phyloP scores from a whole-genome alignment of 805 yeast genomes.

The Brettanomyces custersianus region DNA sequence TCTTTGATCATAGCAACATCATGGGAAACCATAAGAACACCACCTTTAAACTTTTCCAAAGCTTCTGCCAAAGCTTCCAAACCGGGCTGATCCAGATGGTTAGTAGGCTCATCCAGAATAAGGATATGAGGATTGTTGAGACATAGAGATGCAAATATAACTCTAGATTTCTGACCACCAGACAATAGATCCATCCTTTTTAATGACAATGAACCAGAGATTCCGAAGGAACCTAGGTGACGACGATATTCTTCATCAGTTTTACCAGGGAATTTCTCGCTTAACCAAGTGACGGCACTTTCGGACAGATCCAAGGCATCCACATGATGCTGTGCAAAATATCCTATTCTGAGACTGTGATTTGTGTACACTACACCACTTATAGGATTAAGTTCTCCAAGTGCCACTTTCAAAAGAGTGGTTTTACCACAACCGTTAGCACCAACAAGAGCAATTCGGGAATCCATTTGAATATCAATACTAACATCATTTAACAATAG shows the following conservation, averaged over 20 bases:
- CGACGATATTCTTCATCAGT: constrained; percentile 95
- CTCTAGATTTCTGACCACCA: constrained; percentile 98
- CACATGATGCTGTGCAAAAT: constrained; percentile 97
- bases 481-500: constrained; percentile 70
- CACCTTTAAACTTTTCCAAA: constrained; percentile 81
- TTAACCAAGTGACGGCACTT: constrained; percentile 93
- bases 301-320: constrained; percentile 87
- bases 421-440: constrained; percentile 99
- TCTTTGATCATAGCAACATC: constrained; percentile 85
- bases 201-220: constrained; percentile 86
- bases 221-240: constrained; percentile 94
- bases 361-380: constrained; percentile 75
- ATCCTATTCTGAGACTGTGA: constrained; percentile 84
- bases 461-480: constrained; percentile 84
- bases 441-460: constrained; percentile 95
- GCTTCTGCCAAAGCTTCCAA: constrained; percentile 93
- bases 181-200: constrained; percentile 85
- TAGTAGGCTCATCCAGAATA: constrained; percentile 94
- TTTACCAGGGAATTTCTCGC: constrained; percentile 81
- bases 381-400: constrained; percentile 68
- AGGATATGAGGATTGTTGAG: constrained; percentile 83
- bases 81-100: constrained; percentile 97
- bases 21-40: constrained; percentile 95
- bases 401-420: constrained; percentile 76
- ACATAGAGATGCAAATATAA: constrained; percentile 94